Base-by-base conservation (phyloP, 345 rosid species). In the Pistacia atlantica region DNA sequence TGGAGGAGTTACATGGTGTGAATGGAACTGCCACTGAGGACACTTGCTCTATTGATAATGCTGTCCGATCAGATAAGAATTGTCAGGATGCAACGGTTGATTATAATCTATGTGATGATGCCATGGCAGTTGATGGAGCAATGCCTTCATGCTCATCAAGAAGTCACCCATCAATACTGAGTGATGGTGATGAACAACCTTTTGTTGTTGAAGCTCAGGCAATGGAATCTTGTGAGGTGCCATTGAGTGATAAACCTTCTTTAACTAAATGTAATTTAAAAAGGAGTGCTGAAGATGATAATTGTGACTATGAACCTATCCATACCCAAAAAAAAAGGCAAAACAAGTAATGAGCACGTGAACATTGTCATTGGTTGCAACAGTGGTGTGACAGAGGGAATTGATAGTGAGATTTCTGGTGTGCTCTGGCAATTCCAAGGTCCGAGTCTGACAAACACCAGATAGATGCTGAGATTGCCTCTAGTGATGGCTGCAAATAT, bases 361-460 rank as follows among this genome's bases (percentile, higher is more conserved):
- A 69, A 74, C 65, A 25, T 11, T 48, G 65, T 22, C 5, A 28
- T 33, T 35, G 49, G 62, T 63, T 35, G 4, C 51, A 20, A 46
- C 72, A 35, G 16, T 65, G 4, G 52, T 13, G 11, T 31, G 17
- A 28, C 65, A 11, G 67, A 42, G 58, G 51, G 67, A 70, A 38
- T 31, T 18, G 66, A 6, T 11, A 33, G n/a, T 13, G 63, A 45
- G 25, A 69, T 46, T 70, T 63, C 61, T 33, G 33, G 33, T 68
- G 38, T 55, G 18, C 69, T 37, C 67, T 4, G 20, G 65, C 46
- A 25, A 59, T 63, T 38, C 54, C 28, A 33, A 69, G 20, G 33
- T 73, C 71, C 59, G 60, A 61, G 65, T 74, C 72, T 61, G 61
- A 61, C 65, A 68, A 46, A 33, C 62, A 71, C 62, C 72, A 75